Conservation (phyloP, 2,329 filamentous ascomycete species). For the Xylaria sp. region DNA sequence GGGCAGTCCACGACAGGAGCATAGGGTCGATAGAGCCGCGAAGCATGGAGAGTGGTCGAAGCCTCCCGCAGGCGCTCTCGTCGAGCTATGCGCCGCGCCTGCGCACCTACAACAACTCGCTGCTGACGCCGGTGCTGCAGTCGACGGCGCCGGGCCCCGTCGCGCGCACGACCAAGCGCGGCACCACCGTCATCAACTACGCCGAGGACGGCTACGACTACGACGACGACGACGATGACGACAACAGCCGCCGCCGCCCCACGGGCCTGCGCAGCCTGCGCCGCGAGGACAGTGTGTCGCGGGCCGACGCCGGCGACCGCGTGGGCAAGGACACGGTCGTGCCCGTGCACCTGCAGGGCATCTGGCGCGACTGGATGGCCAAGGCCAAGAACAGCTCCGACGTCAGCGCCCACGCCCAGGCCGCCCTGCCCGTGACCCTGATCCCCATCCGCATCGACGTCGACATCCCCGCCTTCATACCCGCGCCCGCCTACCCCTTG, state of each 20-base stretch:
- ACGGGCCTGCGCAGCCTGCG: conserved; percentile 86
- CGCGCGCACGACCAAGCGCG: conserved; percentile 93
- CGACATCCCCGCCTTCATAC: conserved; percentile 83
- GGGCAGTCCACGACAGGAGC: not conserved
- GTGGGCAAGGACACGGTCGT: conserved; percentile 82
- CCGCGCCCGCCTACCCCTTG: conserved; percentile 71
- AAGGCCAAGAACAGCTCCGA: conserved; percentile 72
- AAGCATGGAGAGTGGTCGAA: conserved; percentile 59
- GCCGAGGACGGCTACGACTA: conserved; percentile 96
- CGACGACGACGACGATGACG: conserved; percentile 76
- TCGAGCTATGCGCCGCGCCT: conserved; percentile 92
- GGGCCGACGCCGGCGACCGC: conserved; percentile 76
- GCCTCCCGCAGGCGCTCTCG: conserved; percentile 83
- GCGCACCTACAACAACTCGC: conserved; percentile 89
- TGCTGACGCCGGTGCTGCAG: conserved; percentile 85
- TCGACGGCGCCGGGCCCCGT: conserved; percentile 72
- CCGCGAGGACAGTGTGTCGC: conserved; percentile 75
- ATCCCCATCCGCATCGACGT: conserved; percentile 97
- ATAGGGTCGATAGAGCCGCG: not conserved
- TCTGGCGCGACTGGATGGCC: conserved; percentile 96
- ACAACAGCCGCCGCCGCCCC: conserved; percentile 77
- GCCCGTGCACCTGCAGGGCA: conserved; percentile 86
- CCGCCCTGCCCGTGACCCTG: conserved; percentile 84
- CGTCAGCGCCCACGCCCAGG: conserved; percentile 71
- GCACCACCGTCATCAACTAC: conserved; percentile 96